These are phyloP conservation scores for Polytolypa hystricis DNA, from an alignment of 2,329 filamentous ascomycete species.

Conservation along the genomic window DNA sequence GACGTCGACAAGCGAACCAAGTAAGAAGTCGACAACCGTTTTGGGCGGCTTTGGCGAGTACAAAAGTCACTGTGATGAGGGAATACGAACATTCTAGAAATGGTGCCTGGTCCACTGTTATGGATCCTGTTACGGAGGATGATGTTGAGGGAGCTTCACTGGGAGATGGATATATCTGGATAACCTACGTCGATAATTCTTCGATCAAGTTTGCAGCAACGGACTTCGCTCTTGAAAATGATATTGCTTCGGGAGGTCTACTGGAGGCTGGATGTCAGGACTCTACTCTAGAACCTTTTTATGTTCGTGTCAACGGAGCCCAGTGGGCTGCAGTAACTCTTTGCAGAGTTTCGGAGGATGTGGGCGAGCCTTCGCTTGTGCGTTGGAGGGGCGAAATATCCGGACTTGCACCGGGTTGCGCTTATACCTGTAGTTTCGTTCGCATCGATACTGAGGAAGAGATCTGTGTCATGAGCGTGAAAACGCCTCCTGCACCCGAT, in stretches of 20 bases:
- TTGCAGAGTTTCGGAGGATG: conserved; percentile 33
- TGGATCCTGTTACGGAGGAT: conserved; percentile 29
- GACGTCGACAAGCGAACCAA: conserved; percentile 81
- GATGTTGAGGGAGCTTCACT: conserved; percentile 31
- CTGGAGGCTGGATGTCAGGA: conserved; percentile 7
- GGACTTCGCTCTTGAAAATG: conserved; percentile 24
- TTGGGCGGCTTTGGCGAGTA: conserved; percentile 89
- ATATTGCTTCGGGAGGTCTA: conserved; percentile 14
- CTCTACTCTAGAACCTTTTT: conserved; percentile 46
- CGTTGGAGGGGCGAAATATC: conserved; percentile 53
- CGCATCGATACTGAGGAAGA: conserved; percentile 45
- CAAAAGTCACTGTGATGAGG: conserved; percentile 92
- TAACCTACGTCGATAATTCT: conserved; percentile 36
- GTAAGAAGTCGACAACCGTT: conserved; percentile 83
- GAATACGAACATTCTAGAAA: conserved; percentile 68
- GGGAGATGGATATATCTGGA: conserved; percentile 36
- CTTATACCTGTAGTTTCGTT: conserved; percentile 53
- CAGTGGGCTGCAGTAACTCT: conserved; percentile 54
- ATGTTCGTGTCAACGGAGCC: conserved; percentile 54
- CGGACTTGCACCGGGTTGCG: conserved; percentile 52
- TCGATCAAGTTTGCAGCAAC: conserved; percentile 38
- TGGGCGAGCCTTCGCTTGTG: conserved; percentile 33
- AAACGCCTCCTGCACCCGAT: conserved; percentile 48
- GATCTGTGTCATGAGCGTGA: conserved; percentile 50
- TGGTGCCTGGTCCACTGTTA: conserved; percentile 12